Evolutionary conservation across 495 filamentous ascomycete genomes (phyloP).

Genomic region (Neurospora discreta): DNA sequence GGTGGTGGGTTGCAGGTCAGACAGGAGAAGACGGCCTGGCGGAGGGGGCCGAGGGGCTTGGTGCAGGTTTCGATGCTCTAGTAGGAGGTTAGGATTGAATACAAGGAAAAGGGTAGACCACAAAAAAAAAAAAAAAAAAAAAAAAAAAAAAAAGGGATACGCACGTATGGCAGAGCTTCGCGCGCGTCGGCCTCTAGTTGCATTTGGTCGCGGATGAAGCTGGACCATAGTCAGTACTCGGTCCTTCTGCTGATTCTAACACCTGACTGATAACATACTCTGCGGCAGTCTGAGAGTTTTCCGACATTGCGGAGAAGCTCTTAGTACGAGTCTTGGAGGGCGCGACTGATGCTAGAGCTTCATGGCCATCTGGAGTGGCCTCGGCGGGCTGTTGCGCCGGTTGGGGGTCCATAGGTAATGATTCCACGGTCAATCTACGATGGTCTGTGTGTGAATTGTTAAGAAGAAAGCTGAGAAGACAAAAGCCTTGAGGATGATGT

Average conservation of each 20-base stretch:
- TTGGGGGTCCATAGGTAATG: conserved; percentile 18
- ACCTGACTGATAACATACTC: conserved; percentile 47
- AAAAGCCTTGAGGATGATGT: not conserved
- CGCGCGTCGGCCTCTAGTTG: conserved; percentile 89
- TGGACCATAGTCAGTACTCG: conserved; percentile 15
- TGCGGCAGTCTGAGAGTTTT: conserved; percentile 72
- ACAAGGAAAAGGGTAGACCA: not conserved
- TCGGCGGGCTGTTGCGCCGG: conserved; percentile 8
- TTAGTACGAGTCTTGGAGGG: conserved; percentile 28
- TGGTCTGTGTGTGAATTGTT: fast-evolving
- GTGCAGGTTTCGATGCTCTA: conserved; percentile 91
- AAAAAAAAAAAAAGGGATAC: conserved; percentile 2
- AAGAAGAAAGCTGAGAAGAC: not conserved
- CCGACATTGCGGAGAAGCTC: conserved; percentile 57
- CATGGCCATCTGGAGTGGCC: conserved; percentile 10
- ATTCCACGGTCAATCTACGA: not conserved
- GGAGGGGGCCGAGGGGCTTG: conserved; percentile 69
- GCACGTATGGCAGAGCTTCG: conserved; percentile 83
- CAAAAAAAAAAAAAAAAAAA: too few species aligned
- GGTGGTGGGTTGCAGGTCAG: conserved; percentile 85
- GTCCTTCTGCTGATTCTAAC: not conserved
- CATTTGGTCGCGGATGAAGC: conserved; percentile 82
- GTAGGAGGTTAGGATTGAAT: not conserved
- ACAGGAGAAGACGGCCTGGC: conserved; percentile 81
- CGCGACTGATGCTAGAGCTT: conserved; percentile 9